Base-by-base conservation (phyloP, 192 early-diverging fungal species). In the Linnemannia hyalina region DNA sequence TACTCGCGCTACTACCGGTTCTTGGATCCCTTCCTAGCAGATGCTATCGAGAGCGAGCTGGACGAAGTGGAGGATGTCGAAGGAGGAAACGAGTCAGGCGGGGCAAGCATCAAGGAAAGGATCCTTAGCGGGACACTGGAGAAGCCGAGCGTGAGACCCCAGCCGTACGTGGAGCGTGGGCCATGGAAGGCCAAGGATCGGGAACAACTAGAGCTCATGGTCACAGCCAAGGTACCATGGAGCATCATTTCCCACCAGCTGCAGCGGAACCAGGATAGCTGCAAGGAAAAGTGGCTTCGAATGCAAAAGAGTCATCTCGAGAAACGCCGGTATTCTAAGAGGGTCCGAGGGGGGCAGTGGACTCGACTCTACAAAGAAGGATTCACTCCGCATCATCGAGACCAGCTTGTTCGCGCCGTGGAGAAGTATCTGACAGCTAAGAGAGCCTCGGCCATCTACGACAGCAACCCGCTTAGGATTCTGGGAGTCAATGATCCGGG, bases 281-380 rank as follows among this genome's bases (percentile, higher is more conserved):
- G 84, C 42, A 86, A 86, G 70, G 80, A 81, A 36, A 86, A 86
- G 36, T 86, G 79, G 75, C n/a, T 35, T 18, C 68, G 78, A 70
- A 86, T 86, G 4, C 75, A 68, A 52, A 68, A 73, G 35, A 55
- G 60, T 23, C 75, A 65, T 10, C 15, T 55, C 32, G 42, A 80
- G 9, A 36, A 68, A n/a, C 55, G 9, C 29, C 73, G 70, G 18
- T n/a, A 42, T 6, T 80, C 70, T n/a, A 55, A 68, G n/a, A 76
- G 73, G 18, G 32, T 81, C n/a, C 75, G 54, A 41, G 41, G 70
- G 6, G 63, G 42, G 11, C 78, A 70, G 29, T 75, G 78, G 65
- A 78, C 13, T 20, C 75, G 60, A 16, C 76, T 86, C 2, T 74
- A 42, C 60, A 77, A 78, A 68, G 84, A 81, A 63, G 84, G 84